Conservation (phyloP, 768 basidiomycete genomes). For the Termitomyces bulborhizus region DNA sequence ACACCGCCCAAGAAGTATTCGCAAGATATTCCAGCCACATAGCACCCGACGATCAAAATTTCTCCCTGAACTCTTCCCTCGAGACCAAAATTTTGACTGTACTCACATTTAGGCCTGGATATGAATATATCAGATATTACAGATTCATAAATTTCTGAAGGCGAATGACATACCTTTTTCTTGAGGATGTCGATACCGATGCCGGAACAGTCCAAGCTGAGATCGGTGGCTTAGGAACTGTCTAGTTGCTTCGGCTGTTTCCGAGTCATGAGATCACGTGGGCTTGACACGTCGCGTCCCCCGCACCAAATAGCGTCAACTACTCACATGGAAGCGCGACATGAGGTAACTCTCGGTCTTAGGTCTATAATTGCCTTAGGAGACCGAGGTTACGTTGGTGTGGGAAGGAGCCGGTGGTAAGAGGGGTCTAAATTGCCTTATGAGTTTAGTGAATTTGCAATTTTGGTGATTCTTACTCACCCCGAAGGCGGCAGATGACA, state of each 20-base stretch:
- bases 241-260: constrained; percentile 25
- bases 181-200: constrained; percentile 58
- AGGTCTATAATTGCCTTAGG: neutral
- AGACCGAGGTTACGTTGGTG: neutral
- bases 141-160: constrained; percentile 2
- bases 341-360: neutral
- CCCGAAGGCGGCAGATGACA: neutral
- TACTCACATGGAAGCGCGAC: neutral
- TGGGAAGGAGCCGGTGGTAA: neutral
- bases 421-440: neutral
- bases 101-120: constrained; percentile 27
- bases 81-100: neutral
- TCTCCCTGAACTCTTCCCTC: neutral
- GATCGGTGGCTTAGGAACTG: constrained; percentile 33
- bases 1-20: neutral
- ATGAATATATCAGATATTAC: constrained; percentile 1
- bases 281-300: neutral
- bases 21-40: neutral
- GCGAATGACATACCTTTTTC: constrained; percentile 22
- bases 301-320: neutral
- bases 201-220: constrained; percentile 25
- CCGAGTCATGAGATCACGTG: constrained; percentile 17
- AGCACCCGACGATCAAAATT: neutral
- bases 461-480: neutral
- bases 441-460: no score